A percentile compares a stretch with the other conserved stretches of the same genome.
Evolutionary conservation across 768 basidiomycete genomes (phyloP).

Genomic region (Lactarius sanguifluus): DNA sequence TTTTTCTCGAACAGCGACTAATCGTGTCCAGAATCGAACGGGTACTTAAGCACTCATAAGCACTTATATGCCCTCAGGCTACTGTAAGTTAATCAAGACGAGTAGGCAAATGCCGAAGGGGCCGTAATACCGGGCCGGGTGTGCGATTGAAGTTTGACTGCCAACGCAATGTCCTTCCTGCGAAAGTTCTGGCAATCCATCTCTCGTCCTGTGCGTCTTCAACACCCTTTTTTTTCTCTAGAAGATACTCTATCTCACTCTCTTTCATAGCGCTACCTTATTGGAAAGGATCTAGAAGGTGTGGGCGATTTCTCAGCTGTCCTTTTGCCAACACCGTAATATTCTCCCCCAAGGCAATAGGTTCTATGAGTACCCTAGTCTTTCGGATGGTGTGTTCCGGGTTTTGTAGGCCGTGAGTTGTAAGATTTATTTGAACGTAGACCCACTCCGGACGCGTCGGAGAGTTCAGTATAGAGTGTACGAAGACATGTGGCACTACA

Average conservation of each 20-base stretch:
- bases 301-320: not conserved
- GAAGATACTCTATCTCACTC: not conserved
- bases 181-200: not conserved
- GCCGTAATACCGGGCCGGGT: too few relatives aligned
- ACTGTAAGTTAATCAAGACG: too few relatives aligned
- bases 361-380: conserved; percentile 29
- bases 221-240: not conserved
- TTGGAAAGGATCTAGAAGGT: conserved; percentile 29
- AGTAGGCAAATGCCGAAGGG: too few relatives aligned
- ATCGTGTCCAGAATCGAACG: too few relatives aligned
- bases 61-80: too few relatives aligned
- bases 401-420: not conserved
- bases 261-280: conserved; percentile 12
- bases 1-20: too few relatives aligned
- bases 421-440: conserved; percentile 2
- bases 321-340: not conserved
- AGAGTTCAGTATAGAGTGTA: conserved; percentile 24
- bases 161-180: not conserved
- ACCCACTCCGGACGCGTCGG: conserved; percentile 20
- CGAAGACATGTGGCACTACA: conserved; percentile 27
- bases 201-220: not conserved
- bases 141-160: too few relatives aligned
- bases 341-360: conserved; percentile 20
- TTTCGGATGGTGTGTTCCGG: conserved; percentile 19
- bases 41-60: too few relatives aligned